Evolutionary conservation across 2,329 filamentous ascomycete species (phyloP).

Genomic region (Talaromyces sp.): DNA sequence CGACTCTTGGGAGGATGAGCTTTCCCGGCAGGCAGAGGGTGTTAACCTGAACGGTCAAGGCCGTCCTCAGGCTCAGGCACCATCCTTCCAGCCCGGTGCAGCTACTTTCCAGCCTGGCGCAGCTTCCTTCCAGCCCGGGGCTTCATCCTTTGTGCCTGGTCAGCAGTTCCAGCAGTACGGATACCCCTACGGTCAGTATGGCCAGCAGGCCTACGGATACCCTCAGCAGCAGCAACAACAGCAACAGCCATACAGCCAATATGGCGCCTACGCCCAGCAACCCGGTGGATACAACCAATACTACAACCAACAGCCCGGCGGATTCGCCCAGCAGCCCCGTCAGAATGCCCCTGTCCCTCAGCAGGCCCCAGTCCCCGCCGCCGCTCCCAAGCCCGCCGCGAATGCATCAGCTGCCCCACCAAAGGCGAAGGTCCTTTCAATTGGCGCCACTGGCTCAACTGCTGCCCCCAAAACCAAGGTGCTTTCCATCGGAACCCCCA

Average conservation of each 20-base stretch:
- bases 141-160: slow-evolving; percentile 71
- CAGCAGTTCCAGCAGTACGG: slow-evolving; percentile 65
- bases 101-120: slow-evolving; percentile 67
- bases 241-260: slow-evolving; percentile 37
- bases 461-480: slow-evolving; percentile 68
- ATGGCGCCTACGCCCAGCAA: slow-evolving; percentile 46
- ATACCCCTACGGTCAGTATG: slow-evolving; percentile 45
- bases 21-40: slow-evolving; percentile 75
- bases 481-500: slow-evolving; percentile 68
- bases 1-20: slow-evolving; percentile 93
- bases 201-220: slow-evolving; percentile 35
- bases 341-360: slow-evolving; percentile 49
- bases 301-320: slow-evolving; percentile 60
- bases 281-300: slow-evolving; percentile 64
- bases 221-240: slow-evolving; percentile 34
- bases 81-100: slow-evolving; percentile 67
- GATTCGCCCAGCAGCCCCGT: slow-evolving; percentile 59
- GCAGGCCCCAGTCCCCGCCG: slow-evolving; percentile 46
- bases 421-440: slow-evolving; percentile 63
- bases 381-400: slow-evolving; percentile 54
- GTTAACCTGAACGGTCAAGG: slow-evolving; percentile 68
- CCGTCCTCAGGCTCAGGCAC: slow-evolving; percentile 53
- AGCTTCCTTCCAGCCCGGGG: slow-evolving; percentile 72
- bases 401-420: slow-evolving; percentile 45
- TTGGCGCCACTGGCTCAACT: slow-evolving; percentile 53